phyloP scores from a whole-genome alignment of 2,329 filamentous ascomycete species.

The Microcyclosporella mali region DNA sequence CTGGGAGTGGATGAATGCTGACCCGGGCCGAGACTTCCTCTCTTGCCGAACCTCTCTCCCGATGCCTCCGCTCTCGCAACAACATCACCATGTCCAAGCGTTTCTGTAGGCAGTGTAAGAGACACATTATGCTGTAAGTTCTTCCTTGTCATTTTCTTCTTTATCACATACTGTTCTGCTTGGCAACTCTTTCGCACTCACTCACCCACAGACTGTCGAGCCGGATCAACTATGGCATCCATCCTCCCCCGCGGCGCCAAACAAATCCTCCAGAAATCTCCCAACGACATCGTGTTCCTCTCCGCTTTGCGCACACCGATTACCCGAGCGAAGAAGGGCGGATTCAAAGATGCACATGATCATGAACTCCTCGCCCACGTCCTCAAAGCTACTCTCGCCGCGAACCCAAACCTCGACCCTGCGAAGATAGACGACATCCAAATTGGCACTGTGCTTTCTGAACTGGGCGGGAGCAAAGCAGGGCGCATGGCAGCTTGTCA shows the following conservation, averaged over 20 bases:
- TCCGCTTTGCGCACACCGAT: constrained; percentile 86
- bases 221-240: constrained; percentile 34
- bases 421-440: constrained; percentile 69
- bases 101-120: no score
- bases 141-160: no score
- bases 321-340: constrained; percentile 74
- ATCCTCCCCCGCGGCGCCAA: constrained; percentile 55
- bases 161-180: no score
- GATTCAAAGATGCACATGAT: constrained; percentile 80
- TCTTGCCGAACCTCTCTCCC: no score
- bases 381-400: constrained; percentile 61
- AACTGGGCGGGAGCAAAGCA: constrained; percentile 84
- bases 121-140: no score
- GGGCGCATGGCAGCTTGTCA: constrained; percentile 87
- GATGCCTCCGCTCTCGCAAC: no score
- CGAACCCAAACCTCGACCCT: constrained; percentile 66
- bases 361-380: constrained; percentile 74
- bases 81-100: no score
- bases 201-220: no score
- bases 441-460: constrained; percentile 82
- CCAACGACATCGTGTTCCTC: constrained; percentile 79
- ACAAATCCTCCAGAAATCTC: constrained; percentile 69
- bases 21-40: no score
- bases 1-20: no score
- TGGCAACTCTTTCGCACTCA: not conserved